Base-by-base conservation (phyloP, 371 early-diverging fungal species). In the Mucor circinelloides region DNA sequence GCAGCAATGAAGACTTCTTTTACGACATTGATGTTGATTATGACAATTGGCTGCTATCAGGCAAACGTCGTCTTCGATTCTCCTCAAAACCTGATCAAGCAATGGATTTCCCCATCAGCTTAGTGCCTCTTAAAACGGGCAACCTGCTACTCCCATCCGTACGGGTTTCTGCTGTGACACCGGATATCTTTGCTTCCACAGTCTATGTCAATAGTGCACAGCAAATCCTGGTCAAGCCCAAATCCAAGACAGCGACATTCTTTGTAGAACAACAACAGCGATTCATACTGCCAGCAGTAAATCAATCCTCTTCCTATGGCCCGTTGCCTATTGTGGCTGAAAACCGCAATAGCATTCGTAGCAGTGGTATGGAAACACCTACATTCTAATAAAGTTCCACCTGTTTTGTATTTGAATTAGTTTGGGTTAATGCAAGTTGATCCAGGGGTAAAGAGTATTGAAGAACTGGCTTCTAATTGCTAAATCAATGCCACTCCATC, bases 1-100 rank as follows among this genome's bases (percentile, higher is more conserved):
- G 64, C 4, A 62, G 25, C 36, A 60, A 80, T n/a, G 38, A 76
- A 46, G 83, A 85, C 9, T 86, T 88, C 55, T 82, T 71, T 61
- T 91, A 90, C 62, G 90, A 90, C n/a, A 81, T 93, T 63, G 78
- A 86, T 63, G 86, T 87, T 1, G 88, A 90, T 60, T 88, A 89
- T 67, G 86, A 87, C 36, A 85, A 87, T 66, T 93, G 92, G 92
- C 58, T 92, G 9, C 66, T 93, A 6, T 78, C 89, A 15, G 93
- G 93, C 6, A 86, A 89, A 68, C 80, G 85, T 61, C 85, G 88
- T 54, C 67, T 86, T 40, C 72, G 86, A 5, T 89, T 92, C 67
- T 57, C 57, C 12, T 84, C 88, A 31, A 86, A 90, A 85, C 82
- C 85, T 44, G 90, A 83, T 23, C 75, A 84, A 58, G 77, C 73